Conservation (phyloP, 1,139 yeast species). For the Geotrichum citri-aurantii region DNA sequence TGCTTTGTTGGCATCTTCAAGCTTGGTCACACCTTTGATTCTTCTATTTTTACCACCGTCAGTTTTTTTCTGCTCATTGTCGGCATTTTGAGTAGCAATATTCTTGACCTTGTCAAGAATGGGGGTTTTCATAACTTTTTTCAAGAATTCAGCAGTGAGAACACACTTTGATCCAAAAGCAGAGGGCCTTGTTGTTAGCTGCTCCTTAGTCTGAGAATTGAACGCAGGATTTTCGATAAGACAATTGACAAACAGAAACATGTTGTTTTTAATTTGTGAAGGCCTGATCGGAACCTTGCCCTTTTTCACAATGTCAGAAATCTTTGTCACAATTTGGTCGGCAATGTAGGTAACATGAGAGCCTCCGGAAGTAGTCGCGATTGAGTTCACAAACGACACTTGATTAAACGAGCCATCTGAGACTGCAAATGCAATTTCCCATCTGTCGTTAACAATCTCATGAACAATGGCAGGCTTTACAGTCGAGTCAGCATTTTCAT, state of each 20-base stretch:
- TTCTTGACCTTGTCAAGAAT: constrained; percentile 77
- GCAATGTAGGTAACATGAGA: constrained; percentile 86
- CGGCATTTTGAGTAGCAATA: constrained; percentile 82
- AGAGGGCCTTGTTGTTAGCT: constrained; percentile 77
- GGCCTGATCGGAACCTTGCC: constrained; percentile 76
- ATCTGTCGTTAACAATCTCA: constrained; percentile 69
- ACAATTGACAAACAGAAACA: constrained; percentile 88
- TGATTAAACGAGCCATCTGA: constrained; percentile 87
- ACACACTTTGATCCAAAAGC: constrained; percentile 85
- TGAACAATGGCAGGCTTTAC: constrained; percentile 65
- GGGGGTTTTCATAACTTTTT: constrained; percentile 68
- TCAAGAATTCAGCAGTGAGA: constrained; percentile 70
- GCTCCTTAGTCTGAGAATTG: constrained; percentile 96
- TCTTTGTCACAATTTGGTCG: constrained; percentile 77
- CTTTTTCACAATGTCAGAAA: constrained; percentile 66
- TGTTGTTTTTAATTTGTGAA: constrained; percentile 81
- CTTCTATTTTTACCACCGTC: constrained; percentile 92
- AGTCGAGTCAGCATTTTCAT: constrained; percentile 34
- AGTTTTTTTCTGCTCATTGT: constrained; percentile 79
- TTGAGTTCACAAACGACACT: constrained; percentile 94
- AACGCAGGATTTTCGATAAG: constrained; percentile 94
- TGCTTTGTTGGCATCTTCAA: constrained; percentile 95
- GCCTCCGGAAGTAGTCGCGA: constrained; percentile 97
- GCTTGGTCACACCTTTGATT: constrained; percentile 81
- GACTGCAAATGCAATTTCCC: constrained; percentile 96